Conservation (phyloP, 169 alveolate species). For the Plasmodium gaboni region DNA sequence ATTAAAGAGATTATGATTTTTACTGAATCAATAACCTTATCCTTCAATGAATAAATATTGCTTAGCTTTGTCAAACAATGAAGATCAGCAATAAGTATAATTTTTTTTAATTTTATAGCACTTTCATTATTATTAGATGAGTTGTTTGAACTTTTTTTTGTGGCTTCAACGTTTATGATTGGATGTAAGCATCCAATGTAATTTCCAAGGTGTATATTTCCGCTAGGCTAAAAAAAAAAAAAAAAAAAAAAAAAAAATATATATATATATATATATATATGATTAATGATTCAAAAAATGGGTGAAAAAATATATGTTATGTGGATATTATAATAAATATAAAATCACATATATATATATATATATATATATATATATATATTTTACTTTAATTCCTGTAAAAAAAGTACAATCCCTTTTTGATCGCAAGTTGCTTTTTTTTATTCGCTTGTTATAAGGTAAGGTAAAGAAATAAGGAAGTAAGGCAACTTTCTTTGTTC, state of each 20-base stretch:
- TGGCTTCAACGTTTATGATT: constrained; percentile 42
- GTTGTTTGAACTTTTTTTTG: background rate
- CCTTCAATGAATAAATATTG: constrained; percentile 27
- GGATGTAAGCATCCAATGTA: constrained; percentile 71
- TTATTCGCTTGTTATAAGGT: background rate
- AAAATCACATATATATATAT: background rate
- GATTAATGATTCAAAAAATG: background rate
- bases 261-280: background rate
- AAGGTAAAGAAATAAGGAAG: too few relatives aligned
- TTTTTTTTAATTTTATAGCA: constrained; percentile 19
- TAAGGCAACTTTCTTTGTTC: too few relatives aligned
- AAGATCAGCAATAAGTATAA: constrained; percentile 63
- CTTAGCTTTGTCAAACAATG: constrained; percentile 44
- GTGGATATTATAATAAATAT: background rate
- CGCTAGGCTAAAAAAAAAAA: constrained; percentile 48
- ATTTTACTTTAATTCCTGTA: constrained; percentile 66
- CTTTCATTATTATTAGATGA: background rate
- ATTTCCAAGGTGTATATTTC: constrained; percentile 60
- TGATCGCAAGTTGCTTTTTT: background rate
- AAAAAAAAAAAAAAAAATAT: background rate
- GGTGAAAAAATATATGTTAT: background rate
- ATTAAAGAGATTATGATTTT: constrained; percentile 58
- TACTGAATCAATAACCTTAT: constrained; percentile 31
- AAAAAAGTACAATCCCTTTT: constrained; percentile 42
- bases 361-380: background rate